Base-by-base conservation (phyloP, 257 asterid species). In the Ajuga chamaepitys region DNA sequence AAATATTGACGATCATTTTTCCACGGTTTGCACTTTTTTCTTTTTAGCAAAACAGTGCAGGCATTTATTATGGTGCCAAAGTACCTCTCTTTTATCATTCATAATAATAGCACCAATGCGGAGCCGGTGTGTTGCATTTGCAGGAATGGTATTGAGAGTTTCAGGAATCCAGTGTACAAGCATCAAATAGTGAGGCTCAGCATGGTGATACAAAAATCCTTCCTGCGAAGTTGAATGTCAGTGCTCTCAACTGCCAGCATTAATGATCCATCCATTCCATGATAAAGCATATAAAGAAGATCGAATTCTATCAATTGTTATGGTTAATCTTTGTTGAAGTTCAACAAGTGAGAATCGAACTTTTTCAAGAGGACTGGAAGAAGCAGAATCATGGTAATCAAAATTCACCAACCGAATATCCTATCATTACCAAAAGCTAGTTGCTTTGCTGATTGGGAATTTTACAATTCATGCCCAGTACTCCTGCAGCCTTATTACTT, bases 191-290 rank as follows among this genome's bases (percentile, higher is more conserved):
- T 79, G 74, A 68, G 95, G 93, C 64, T 88, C 95, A 1, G 95
- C 90, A 80, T 88, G 95, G 64, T 88, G 95, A 59, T 83, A 88
- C 73, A 80, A 5, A 77, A 88, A 88, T 64, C 95, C 95, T 78
- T 88, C 93, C 95, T 88, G 84, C 55, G 26, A 52, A 42, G 34
- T 67, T 55, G n/a, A 48, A 32, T 25, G 59, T 51, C 6, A 18
- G 56, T 16, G 73, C 71, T 58, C 26, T 38, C 55, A 16, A 25
- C 14, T 2, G 59, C 11, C 37, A 70, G 28, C 24, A 44, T 9
- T 52, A 8, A 54, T 28, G 44, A n/a, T 46, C 32, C 59, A 52
- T 44, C 58, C 7, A 17, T 14, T 14, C 45, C 58, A 62, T 4
- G 26, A 48, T 4, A 65, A 52, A 42, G 51, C 67, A 62, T 52